Base-by-base conservation (phyloP, 805 yeast species). In the Zygotorulaspora chibaensis region DNA sequence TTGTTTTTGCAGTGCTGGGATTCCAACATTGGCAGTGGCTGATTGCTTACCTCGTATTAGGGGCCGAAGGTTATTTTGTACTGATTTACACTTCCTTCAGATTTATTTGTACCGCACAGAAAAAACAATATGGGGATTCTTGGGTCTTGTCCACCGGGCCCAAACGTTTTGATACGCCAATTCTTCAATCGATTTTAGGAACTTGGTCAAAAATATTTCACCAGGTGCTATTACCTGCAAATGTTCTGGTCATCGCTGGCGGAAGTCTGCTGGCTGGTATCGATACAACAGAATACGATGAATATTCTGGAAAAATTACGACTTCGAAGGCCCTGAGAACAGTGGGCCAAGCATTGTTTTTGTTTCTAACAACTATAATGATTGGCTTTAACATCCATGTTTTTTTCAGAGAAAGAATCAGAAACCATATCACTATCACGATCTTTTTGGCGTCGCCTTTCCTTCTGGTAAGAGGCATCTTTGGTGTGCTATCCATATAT, bases 61-160 rank as follows among this genome's bases (percentile, higher is more conserved):
- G 44, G 2, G 47, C 47, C n/a, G 47, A 44, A 34, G 47, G 47
- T 10, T 44, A 44, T 26, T 44, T 44, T 33, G 35, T 18, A 7
- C 16, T 38, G 35, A 38, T 38, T 17, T 38, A 38, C 35, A 28
- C 42, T 11, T 38, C 42, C 12, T 38, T 38, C 9, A 26, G 42
- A 17, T 38, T 38, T 9, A 28, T 38, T 17, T 38, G 42, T 20
- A 25, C 8, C 23, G 42, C 42, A 16, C 42, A 38, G 28, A 11
- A 38, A 33, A 38, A 38, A 28, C 20, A 13, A 11, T 27, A 11
- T 17, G 42, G 42, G 11, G 16, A n/a, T 3, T 38, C 42, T 27
- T 38, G 42, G 42, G 13, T 38, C 26, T 16, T 38, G 33, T 12
- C 16, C 8, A 38, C 28, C 10, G 42, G 42, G 3, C 42, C 42